Conservation (phyloP, 73 alveolate species). For the Stentor roeselii region DNA sequence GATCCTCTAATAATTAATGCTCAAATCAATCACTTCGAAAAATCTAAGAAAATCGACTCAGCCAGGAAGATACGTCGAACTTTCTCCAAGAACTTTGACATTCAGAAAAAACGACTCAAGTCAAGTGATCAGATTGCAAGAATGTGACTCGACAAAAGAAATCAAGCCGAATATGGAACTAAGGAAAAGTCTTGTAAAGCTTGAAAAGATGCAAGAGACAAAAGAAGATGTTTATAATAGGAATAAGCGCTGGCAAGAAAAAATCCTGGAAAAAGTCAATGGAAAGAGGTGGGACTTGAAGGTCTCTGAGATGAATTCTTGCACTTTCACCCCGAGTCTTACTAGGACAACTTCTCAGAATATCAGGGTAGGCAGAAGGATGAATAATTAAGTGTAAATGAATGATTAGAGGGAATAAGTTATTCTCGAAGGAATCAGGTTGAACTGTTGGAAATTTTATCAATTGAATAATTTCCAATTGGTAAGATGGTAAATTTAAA, state of each 20-base stretch:
- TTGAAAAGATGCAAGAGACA: background rate
- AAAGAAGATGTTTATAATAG: background rate
- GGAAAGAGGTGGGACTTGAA: conserved; percentile 12
- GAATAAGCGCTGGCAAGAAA: background rate
- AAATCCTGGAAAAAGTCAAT: background rate
- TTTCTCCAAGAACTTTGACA: background rate
- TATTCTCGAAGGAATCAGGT: too few relatives aligned
- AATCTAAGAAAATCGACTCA: too few relatives aligned
- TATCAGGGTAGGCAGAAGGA: background rate
- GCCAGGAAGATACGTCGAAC: background rate
- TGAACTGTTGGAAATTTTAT: too few relatives aligned
- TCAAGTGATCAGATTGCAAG: background rate
- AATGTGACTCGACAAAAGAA: background rate
- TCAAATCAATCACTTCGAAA: too few relatives aligned
- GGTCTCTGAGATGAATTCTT: background rate
- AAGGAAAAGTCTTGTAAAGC: background rate
- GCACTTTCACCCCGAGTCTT: conserved; percentile 9
- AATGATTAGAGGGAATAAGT: too few relatives aligned
- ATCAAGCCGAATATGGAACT: background rate
- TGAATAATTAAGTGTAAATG: background rate
- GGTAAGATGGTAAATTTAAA: too few relatives aligned
- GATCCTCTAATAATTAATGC: too few relatives aligned
- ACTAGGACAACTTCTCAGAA: background rate
- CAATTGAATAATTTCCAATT: too few relatives aligned
- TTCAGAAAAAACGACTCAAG: background rate